Evolutionary conservation across 176 grass and related monocot genomes (phyloP).

Genomic region (Lolium rigidum): DNA sequence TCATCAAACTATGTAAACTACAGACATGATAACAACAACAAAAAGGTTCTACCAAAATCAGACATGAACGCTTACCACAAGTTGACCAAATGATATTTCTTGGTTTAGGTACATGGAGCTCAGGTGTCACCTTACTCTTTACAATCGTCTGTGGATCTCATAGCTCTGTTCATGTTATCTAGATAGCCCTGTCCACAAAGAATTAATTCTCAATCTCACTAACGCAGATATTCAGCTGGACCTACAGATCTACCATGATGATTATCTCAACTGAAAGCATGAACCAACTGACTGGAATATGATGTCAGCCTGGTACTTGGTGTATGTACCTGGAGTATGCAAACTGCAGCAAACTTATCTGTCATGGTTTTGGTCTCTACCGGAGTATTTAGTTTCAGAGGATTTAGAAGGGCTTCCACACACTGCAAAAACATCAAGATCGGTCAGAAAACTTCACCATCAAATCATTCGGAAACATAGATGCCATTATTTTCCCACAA

Average conservation of each 20-base stretch:
- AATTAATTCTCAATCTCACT: conserved; percentile 7
- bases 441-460: conserved; percentile 18
- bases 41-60: not conserved
- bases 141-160: conserved; percentile 43
- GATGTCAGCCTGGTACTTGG: not conserved
- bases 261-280: conserved; percentile 19
- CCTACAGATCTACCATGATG: not conserved
- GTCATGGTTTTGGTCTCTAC: conserved; percentile 76
- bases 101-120: conserved; percentile 17
- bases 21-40: not conserved
- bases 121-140: conserved; percentile 34
- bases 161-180: conserved; percentile 76
- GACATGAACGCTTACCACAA: not conserved
- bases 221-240: conserved; percentile 24
- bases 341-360: conserved; percentile 93
- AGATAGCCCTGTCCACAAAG: conserved; percentile 62
- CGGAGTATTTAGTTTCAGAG: conserved; percentile 60
- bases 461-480: conserved; percentile 30
- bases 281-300: not conserved
- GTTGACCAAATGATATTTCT: not conserved
- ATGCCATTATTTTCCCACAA: not conserved
- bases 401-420: conserved; percentile 82
- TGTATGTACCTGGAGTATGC: conserved; percentile 77
- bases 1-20: not conserved
- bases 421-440: conserved; percentile 53